Conservation (phyloP, 2,329 filamentous ascomycete species). For the Arthrobotrys musiformis region DNA sequence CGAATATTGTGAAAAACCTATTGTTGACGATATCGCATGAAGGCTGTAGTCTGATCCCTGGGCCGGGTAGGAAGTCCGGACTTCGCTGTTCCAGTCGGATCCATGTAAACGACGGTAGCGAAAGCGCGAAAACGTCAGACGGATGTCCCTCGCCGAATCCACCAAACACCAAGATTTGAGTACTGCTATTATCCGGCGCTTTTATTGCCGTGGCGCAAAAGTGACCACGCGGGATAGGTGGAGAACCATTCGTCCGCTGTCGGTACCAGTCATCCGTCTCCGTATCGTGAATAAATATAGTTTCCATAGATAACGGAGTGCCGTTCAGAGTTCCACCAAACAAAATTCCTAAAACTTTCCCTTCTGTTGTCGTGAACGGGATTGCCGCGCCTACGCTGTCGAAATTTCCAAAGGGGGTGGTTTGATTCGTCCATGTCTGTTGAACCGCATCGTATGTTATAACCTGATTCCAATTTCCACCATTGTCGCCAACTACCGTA, state of each 20-base stretch:
- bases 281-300: conserved; percentile 35
- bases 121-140: conserved; percentile 24
- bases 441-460: conserved; percentile 25
- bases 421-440: conserved; percentile 17
- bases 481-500: not conserved
- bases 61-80: conserved; percentile 25
- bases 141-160: conserved; percentile 12
- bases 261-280: conserved; percentile 24
- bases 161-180: conserved; percentile 20
- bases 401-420: conserved; percentile 23
- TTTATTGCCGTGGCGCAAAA: conserved; percentile 32
- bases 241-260: conserved; percentile 13
- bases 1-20: conserved; percentile 27
- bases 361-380: not conserved
- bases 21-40: conserved; percentile 26
- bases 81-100: conserved; percentile 3
- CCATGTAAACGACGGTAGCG: conserved; percentile 41
- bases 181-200: conserved; percentile 23
- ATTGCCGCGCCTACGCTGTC: conserved; percentile 19
- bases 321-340: conserved; percentile 37
- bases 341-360: conserved; percentile 12
- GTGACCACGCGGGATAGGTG: conserved; percentile 11
- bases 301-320: conserved; percentile 34
- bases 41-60: conserved; percentile 23
- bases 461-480: conserved; percentile 8